Evolutionary conservation across 2,329 filamentous ascomycete species (phyloP).

Genomic region (Geosmithia putterillii): DNA sequence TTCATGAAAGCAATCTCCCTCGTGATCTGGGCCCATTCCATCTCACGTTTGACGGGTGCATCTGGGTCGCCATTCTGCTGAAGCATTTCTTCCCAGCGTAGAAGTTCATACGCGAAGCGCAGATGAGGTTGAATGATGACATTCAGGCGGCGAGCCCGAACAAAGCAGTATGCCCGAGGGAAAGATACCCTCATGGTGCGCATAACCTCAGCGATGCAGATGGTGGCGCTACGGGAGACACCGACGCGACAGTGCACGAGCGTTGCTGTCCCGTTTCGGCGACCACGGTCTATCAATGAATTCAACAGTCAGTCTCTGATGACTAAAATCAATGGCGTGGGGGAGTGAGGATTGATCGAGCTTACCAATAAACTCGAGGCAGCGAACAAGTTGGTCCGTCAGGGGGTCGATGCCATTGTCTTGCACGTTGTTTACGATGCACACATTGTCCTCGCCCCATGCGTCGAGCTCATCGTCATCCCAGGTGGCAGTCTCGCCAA

Average conservation of each 20-base stretch:
- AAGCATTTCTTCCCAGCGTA: conserved; percentile 87
- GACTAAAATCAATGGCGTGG: neutral
- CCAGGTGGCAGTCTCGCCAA: conserved; percentile 84
- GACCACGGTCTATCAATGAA: conserved; percentile 57
- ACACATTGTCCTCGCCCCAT: conserved; percentile 70
- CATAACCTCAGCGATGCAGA: conserved; percentile 99
- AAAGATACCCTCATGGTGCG: conserved; percentile 67
- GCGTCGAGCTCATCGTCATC: conserved; percentile 52
- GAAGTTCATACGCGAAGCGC: conserved; percentile 84
- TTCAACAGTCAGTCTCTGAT: neutral
- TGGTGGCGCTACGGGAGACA: conserved; percentile 88
- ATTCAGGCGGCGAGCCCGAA: conserved; percentile 81
- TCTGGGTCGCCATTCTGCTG: conserved; percentile 35
- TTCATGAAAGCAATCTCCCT: conserved; percentile 95
- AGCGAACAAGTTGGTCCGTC: conserved; percentile 73
- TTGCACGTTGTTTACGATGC: conserved; percentile 75
- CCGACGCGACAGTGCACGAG: conserved; percentile 94
- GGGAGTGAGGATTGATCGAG: conserved; percentile 7
- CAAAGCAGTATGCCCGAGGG: conserved; percentile 89
- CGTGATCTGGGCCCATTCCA: conserved; percentile 84
- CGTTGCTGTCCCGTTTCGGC: conserved; percentile 65
- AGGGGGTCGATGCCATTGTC: conserved; percentile 95
- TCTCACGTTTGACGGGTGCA: conserved; percentile 50
- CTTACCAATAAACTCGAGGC: conserved; percentile 86
- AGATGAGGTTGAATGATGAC: conserved; percentile 98